These are phyloP conservation scores for Drechslerella coelobrocha DNA, from an alignment of 2,329 filamentous ascomycete species.

Conservation along the genomic window DNA sequence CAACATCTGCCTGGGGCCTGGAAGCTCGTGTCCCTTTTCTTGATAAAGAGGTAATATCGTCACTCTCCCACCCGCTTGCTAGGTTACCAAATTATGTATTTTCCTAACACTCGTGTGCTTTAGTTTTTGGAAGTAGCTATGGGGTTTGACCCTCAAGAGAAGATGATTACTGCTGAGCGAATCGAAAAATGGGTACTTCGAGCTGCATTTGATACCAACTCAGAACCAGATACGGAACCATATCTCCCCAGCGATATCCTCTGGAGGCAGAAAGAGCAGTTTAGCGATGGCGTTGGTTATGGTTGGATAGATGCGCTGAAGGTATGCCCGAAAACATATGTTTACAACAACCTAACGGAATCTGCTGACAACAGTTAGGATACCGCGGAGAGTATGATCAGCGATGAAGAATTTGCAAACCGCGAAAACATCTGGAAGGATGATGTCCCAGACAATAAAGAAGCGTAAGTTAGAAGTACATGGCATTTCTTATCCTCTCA, in stretches of 20 bases:
- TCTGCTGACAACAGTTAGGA: conserved; percentile 62
- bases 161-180: conserved; percentile 87
- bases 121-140: conserved; percentile 89
- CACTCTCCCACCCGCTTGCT: neutral
- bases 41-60: conserved; percentile 73
- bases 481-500: conserved; percentile 22
- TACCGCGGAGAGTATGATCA: conserved; percentile 84
- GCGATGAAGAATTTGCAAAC: conserved; percentile 98
- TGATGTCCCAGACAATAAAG: conserved; percentile 94
- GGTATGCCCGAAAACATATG: conserved; percentile 23
- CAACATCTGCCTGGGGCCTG: conserved; percentile 95
- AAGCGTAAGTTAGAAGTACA: conserved; percentile 70
- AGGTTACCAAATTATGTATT: neutral
- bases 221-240: conserved; percentile 78
- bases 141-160: conserved; percentile 92
- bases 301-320: conserved; percentile 98
- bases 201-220: conserved; percentile 93
- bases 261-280: conserved; percentile 99
- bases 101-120: conserved; percentile 51
- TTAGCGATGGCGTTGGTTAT: conserved; percentile 97
- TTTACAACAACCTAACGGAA: neutral
- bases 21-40: conserved; percentile 98
- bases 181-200: conserved; percentile 98
- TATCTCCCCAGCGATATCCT: conserved; percentile 97
- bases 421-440: conserved; percentile 94